Evolutionary conservation across 257 asterid species (phyloP), one percentile per base, ranked within the genome.

Genomic region (Penstemon barbatus): DNA sequence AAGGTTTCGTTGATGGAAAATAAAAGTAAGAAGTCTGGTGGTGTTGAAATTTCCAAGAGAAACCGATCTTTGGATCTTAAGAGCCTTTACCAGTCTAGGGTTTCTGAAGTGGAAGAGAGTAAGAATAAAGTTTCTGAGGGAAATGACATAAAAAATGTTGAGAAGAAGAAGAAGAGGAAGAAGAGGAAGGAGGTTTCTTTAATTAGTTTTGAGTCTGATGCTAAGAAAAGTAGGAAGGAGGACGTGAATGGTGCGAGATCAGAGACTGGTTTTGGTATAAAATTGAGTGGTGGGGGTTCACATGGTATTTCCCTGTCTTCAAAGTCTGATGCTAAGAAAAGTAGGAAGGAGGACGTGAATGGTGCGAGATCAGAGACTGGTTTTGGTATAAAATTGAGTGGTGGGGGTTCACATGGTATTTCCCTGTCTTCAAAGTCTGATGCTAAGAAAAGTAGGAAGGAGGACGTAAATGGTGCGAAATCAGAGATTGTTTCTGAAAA

Each of bases 21-120:
- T 68, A 82, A 87, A 59, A 52, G 51, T 74, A 85, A 76, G 72
- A 84, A 85, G 85, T 76, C 73, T 60, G 88, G 74, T 57, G 81
- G 81, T 67, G 78, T 70, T 76, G 86, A 75, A 73, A 86, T 74
- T 74, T 82, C 88, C 37, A 86, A 77, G 91, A 91, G 79, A 78
- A 86, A 85, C 57, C 88, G 88, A 69, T 89, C 91, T 66, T 85
- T 95, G 89, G 96, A 91, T 89, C 89, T 94, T 55, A 84, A 84
- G 74, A 89, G 86, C 76, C 80, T 87, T 18, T 91, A 89, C 57
- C 81, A 77, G 75, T 71, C 88, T 55, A 79, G 78, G 81, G 74
- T 59, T 61, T 81, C 82, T 44, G 73, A 76, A 63, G 89, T 73
- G 69, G 83, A 75, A 61, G 56, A 11, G 70, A 43, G 50, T 79